Conservation (phyloP, 176 grass and related monocot genomes). For the Lolium perenne region DNA sequence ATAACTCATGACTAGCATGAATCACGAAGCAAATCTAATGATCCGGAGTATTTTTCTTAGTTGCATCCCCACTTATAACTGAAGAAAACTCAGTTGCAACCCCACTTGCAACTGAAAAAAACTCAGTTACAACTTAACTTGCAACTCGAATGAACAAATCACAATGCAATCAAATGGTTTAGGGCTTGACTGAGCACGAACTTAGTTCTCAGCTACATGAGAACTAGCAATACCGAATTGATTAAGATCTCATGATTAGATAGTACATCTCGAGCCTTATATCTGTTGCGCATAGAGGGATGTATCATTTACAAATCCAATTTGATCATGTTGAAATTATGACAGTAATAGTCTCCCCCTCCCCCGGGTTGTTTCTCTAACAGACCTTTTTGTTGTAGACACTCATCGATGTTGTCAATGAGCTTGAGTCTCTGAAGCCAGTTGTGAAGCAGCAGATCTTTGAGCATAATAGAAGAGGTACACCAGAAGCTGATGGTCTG, state of each 20-base stretch:
- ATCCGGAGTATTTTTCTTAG: too few relatives aligned
- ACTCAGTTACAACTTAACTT: too few relatives aligned
- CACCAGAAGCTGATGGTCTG: slow-evolving; percentile 46
- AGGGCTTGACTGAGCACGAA: too few relatives aligned
- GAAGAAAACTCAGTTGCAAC: too few relatives aligned
- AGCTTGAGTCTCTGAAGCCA: slow-evolving; percentile 95
- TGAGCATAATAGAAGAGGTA: slow-evolving; percentile 63
- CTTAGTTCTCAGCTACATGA: too few relatives aligned
- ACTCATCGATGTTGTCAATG: slow-evolving; percentile 81
- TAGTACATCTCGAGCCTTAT: slow-evolving; percentile 22
- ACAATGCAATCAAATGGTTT: too few relatives aligned
- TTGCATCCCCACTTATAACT: too few relatives aligned
- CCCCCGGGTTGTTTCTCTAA: neutral
- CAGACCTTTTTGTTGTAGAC: slow-evolving; percentile 61
- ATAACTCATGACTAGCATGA: too few relatives aligned
- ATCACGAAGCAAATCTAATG: too few relatives aligned
- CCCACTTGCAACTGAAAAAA: too few relatives aligned
- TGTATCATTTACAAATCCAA: slow-evolving; percentile 9
- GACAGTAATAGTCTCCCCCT: neutral
- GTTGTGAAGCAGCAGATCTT: slow-evolving; percentile 68
- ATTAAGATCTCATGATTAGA: slow-evolving; percentile 7
- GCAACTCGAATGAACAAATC: too few relatives aligned
- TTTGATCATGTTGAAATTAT: slow-evolving; percentile 20
- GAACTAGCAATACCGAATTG: too few relatives aligned
- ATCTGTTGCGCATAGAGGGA: slow-evolving; percentile 16